Evolutionary conservation across 352 stramenopile genomes (phyloP).

Genomic region (Phytophthora macrochlamydospora): DNA sequence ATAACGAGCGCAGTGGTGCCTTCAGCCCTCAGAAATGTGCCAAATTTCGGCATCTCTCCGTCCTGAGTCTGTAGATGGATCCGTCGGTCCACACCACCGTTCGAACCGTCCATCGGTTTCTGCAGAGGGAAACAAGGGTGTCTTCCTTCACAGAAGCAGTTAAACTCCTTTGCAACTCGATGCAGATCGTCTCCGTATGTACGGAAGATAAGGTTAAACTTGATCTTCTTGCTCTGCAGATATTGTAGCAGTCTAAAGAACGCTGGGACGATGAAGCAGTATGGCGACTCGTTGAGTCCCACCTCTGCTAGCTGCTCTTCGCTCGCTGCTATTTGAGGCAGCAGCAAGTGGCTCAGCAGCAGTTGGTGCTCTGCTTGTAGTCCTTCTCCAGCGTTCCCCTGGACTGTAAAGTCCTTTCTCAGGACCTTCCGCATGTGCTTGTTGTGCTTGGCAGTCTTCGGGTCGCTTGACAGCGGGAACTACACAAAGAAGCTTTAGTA

Average conservation of each 20-base stretch:
- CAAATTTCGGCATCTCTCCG: conserved; percentile 44
- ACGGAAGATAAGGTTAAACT: conserved; percentile 83
- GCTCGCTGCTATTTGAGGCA: conserved; percentile 32
- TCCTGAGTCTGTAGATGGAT: conserved; percentile 39
- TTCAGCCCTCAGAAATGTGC: conserved; percentile 68
- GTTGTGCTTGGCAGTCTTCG: conserved; percentile 49
- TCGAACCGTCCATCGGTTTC: conserved; percentile 63
- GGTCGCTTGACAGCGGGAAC: conserved; percentile 64
- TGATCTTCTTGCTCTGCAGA: conserved; percentile 44
- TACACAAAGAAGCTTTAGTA: conserved; percentile 15
- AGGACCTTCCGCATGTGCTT: conserved; percentile 67
- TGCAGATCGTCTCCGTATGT: conserved; percentile 76
- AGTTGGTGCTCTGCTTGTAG: conserved; percentile 45
- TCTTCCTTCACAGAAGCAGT: conserved; percentile 69
- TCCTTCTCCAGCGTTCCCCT: conserved; percentile 51
- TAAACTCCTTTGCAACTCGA: conserved; percentile 78
- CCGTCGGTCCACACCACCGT: conserved; percentile 53
- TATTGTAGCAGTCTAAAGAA: conserved; percentile 68
- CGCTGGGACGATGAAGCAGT: conserved; percentile 70
- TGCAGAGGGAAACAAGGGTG: conserved; percentile 62
- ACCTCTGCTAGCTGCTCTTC: conserved; percentile 24
- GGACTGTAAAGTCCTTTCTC: conserved; percentile 67
- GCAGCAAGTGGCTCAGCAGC: conserved; percentile 53
- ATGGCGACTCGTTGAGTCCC: conserved; percentile 46
- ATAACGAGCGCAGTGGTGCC: conserved; percentile 61